Evolutionary conservation across 768 basidiomycete genomes (phyloP), one percentile per base, ranked within the genome.

Genomic region (Dioszegia hungarica): DNA sequence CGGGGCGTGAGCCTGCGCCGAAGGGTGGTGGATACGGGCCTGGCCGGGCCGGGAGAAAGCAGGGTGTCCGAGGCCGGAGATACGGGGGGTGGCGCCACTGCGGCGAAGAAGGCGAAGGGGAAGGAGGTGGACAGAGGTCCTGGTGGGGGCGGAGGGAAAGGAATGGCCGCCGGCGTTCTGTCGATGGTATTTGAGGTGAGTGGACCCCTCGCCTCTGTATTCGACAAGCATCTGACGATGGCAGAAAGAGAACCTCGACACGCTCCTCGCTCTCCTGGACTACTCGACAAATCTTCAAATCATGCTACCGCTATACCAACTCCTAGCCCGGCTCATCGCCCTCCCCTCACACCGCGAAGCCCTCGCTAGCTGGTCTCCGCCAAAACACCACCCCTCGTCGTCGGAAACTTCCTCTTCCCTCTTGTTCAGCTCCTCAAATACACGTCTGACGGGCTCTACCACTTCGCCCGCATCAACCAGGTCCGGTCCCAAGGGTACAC

Each of bases 1-100:
- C 73, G 73, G 73, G 73, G 73, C 14, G 71, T 75, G 6, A 68
- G 71, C 4, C 60, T 66, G 3, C 68, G 69, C 41, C 47, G 38
- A 20, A 47, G 45, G 54, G 60, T 61, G 12, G 61, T 67, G 6
- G 45, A 22, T 27, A 66, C 62, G 20, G 64, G 67, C 10, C 29
- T 67, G 20, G 50, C 41, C 4, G 57, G 61, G 19, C 12, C 17
- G 17, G 36, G 46, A 55, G 19, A 41, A 37, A 10, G 15, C 19
- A 31, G 15, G 22, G 5, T 2, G 19, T 2, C 3, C 9, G 29
- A 34, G 25, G 5, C 38, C 17, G 45, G n/a, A n/a, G n/a, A n/a
- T 6, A 27, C 3, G 29, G 20, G n/a, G 3, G 24, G 15, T 8
- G n/a, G 24, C n/a, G 14, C 25, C 10, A 8, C 27, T 33, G 19